A percentile compares a stretch with the other conserved stretches of the same genome.
phyloP scores from a whole-genome alignment of 2,329 filamentous ascomycete species.

The Ascochyta fabae region DNA sequence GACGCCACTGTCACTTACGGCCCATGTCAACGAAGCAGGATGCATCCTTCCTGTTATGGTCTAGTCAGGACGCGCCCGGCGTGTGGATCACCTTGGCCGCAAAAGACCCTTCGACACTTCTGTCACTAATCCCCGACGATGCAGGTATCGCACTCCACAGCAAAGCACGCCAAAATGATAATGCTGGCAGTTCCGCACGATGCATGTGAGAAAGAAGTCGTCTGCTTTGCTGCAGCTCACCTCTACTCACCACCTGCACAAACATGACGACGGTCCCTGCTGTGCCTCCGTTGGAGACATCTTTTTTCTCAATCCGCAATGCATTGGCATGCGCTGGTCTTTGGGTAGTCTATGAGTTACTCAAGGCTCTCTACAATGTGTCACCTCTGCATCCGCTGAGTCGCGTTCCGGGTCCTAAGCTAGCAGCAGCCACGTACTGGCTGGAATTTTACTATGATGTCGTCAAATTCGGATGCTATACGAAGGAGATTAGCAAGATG shows the following conservation, averaged over 20 bases:
- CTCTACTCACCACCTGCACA: constrained; percentile 1
- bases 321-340: constrained; percentile 13
- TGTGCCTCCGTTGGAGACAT: constrained; percentile 6
- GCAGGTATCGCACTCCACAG: constrained; percentile 20
- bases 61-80: neutral
- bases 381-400: constrained; percentile 39
- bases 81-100: neutral
- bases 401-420: constrained; percentile 42
- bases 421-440: constrained; percentile 44
- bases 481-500: constrained; percentile 44
- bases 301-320: constrained; percentile 16
- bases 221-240: constrained; percentile 3
- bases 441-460: constrained; percentile 50
- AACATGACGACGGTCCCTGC: constrained; percentile 12
- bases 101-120: constrained; percentile 13
- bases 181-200: constrained; percentile 6
- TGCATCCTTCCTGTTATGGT: neutral
- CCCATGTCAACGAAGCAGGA: constrained; percentile 1
- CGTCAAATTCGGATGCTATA: constrained; percentile 38
- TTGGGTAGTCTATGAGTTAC: constrained; percentile 22
- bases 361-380: constrained; percentile 34
- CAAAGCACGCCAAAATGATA: constrained; percentile 11
- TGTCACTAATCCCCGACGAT: constrained; percentile 18
- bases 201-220: neutral
- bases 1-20: constrained; percentile 11